Base-by-base conservation (phyloP, 495 filamentous ascomycete genomes). In the Lasiosphaeria hispida region DNA sequence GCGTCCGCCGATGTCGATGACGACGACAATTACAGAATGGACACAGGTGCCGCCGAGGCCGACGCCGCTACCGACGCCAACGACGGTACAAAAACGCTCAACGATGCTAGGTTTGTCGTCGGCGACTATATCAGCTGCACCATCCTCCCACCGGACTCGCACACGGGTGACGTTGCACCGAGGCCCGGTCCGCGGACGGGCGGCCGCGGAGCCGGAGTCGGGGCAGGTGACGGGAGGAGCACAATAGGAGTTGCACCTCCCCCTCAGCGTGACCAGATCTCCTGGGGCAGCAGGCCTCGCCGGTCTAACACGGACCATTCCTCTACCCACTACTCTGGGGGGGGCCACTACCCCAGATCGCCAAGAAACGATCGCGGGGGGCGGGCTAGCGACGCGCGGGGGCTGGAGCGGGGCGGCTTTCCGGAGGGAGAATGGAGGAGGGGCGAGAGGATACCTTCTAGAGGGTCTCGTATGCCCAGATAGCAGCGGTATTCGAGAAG, bases 121-220 rank as follows among this genome's bases (percentile, higher is more conserved):
- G 94, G 93, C 0, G 93, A 96, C 73, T 96, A 86, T 67, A 80
- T 97, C 18, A 84, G 85, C 55, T 90, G 87, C 67, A 88, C 90
- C 2, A 85, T 97, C 45, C 72, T 91, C 18, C 85, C 88, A 42
- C 90, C 93, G 13, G 70, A 57, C 30, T 85, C 66, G 74, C 80
- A 61, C 42, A 87, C 92, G 65, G 91, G 91, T 0, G 80, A 80
- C n/a, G 85, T 96, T 17, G 84, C 83, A 51, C 82, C 87, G 7
- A 30, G 23, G 68, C 79, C 10, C 68, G 63, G 15, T 62, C 57
- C 11, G 73, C 75, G 71, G 11, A 56, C 71, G 65, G 59, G 69
- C 64, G 55, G 77, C 51, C 63, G 70, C 15, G 64, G 75, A 36
- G 53, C 67, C 7, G 74, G 76, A 0, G 65, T 68, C 1, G 68